Evolutionary conservation across 306 rosid species (phyloP).

Genomic region (Prunus mongolica): DNA sequence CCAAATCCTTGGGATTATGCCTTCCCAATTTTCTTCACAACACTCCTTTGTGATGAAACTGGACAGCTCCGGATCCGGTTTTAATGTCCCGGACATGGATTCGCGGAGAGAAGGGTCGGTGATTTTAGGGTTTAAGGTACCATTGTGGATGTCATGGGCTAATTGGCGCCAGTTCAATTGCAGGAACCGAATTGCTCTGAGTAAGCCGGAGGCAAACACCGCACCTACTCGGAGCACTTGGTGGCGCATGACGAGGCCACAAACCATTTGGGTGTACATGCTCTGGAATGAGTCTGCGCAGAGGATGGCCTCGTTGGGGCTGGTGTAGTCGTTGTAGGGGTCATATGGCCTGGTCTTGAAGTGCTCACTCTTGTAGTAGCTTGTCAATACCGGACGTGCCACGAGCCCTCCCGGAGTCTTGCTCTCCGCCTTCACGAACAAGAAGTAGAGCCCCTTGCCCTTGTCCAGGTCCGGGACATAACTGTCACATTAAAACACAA

Average conservation of each 20-base stretch:
- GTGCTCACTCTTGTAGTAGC: conserved; percentile 80
- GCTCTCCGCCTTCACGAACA: conserved; percentile 71
- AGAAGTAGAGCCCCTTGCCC: conserved; percentile 79
- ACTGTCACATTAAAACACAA: conserved; percentile 20
- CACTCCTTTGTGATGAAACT: conserved; percentile 53
- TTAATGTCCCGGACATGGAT: conserved; percentile 38
- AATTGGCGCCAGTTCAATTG: conserved; percentile 65
- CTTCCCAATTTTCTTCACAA: conserved; percentile 52
- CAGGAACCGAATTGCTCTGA: conserved; percentile 80
- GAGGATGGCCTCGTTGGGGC: conserved; percentile 77
- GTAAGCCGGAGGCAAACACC: conserved; percentile 88
- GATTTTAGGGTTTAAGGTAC: conserved; percentile 60
- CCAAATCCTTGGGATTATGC: conserved; percentile 79
- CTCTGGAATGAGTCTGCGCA: conserved; percentile 78
- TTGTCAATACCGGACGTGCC: conserved; percentile 90
- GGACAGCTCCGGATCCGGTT: conserved; percentile 55
- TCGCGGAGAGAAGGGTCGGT: conserved; percentile 48
- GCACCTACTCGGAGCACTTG: conserved; percentile 86
- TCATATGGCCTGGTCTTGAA: conserved; percentile 78
- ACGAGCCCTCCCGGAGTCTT: conserved; percentile 76
- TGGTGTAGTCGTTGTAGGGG: conserved; percentile 73
- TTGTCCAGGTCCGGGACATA: conserved; percentile 75
- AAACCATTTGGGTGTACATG: conserved; percentile 93
- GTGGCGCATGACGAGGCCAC: conserved; percentile 76
- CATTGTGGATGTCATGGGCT: conserved; percentile 53